phyloP scores from a whole-genome alignment of 768 basidiomycete species.

The Pleurotus platypus region DNA sequence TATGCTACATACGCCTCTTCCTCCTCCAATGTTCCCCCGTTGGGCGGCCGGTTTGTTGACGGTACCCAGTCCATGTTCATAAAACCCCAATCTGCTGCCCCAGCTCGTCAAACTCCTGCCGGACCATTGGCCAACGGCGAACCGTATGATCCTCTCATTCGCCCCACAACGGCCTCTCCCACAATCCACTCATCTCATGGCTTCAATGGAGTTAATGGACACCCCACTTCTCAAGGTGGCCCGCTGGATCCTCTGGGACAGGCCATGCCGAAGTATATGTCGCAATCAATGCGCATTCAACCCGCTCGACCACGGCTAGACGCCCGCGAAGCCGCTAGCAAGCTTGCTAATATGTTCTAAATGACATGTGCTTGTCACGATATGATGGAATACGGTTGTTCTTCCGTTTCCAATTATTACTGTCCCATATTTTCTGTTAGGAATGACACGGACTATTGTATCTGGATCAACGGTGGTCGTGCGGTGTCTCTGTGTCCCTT shows the following conservation, averaged over 20 bases:
- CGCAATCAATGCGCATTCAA: conserved; percentile 68
- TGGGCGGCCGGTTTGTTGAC: conserved; percentile 65
- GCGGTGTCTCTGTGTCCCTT: not conserved
- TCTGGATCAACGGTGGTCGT: not conserved
- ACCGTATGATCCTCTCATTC: conserved; percentile 13
- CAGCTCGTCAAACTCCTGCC: conserved; percentile 18
- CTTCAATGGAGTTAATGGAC: conserved; percentile 16
- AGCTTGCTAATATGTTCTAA: conserved; percentile 87
- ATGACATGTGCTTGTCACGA: not conserved
- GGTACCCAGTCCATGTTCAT: conserved; percentile 83
- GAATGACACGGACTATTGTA: not conserved
- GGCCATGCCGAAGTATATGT: conserved; percentile 59
- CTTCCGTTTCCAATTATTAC: not conserved
- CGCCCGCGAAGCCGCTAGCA: conserved; percentile 82
- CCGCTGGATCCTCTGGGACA: conserved; percentile 64
- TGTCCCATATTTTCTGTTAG: not conserved
- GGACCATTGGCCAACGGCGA: conserved; percentile 13
- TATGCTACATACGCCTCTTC: conserved; percentile 24
- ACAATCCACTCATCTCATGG: conserved; percentile 11
- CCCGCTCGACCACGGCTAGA: conserved; percentile 75
- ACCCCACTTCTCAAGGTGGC: conserved; percentile 23
- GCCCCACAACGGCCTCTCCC: conserved; percentile 10
- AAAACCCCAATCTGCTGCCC: conserved; percentile 33
- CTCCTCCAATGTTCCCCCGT: conserved; percentile 41
- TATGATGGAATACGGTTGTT: not conserved